phyloP scores from a whole-genome alignment of 805 yeast species.

The Yarrowia bubula region DNA sequence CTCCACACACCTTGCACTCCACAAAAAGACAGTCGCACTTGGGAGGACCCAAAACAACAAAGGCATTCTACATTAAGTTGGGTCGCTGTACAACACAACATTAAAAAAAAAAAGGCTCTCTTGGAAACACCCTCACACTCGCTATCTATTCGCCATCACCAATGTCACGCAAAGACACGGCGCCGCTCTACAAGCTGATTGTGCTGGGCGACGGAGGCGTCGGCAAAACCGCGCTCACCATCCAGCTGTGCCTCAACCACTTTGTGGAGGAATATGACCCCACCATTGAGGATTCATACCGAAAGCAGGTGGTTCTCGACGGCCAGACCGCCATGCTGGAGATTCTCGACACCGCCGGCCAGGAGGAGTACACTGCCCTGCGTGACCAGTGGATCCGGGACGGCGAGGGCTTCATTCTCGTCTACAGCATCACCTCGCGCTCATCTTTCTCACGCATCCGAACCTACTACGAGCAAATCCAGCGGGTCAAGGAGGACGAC shows the following conservation, averaged over 20 bases:
- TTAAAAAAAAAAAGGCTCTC: constrained; percentile 13
- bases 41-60: constrained; percentile 16
- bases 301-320: constrained; percentile 83
- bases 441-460: constrained; percentile 81
- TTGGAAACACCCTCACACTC: background rate
- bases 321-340: constrained; percentile 73
- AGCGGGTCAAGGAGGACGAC: constrained; percentile 63
- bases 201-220: constrained; percentile 99
- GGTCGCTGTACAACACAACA: background rate
- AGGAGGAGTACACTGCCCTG: constrained; percentile 73
- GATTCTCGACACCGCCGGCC: constrained; percentile 93
- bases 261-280: constrained; percentile 98
- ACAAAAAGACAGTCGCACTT: constrained; percentile 13
- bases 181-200: constrained; percentile 66
- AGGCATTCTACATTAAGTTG: constrained; percentile 19
- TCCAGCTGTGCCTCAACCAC: constrained; percentile 76
- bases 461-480: constrained; percentile 75
- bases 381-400: constrained; percentile 88
- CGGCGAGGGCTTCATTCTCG: constrained; percentile 87
- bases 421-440: constrained; percentile 82
- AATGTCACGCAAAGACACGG: constrained; percentile 34
- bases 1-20: constrained; percentile 7
- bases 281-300: constrained; percentile 68
- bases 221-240: constrained; percentile 95
- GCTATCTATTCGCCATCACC: background rate